Base-by-base conservation (phyloP, 78 protist genomes). In the Pelomyxa schiedti region DNA sequence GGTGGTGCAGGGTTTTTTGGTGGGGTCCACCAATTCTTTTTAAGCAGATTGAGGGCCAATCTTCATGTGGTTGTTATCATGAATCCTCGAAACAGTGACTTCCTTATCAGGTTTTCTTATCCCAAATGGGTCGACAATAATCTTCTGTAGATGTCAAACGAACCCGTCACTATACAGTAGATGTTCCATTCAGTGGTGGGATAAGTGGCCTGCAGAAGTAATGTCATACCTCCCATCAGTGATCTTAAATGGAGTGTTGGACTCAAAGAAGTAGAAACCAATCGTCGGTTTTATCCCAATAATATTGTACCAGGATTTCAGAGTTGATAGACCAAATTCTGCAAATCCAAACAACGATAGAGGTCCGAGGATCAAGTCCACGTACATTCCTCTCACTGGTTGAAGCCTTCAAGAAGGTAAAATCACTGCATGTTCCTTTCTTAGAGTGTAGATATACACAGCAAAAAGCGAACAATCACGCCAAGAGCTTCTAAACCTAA, bases 91-190 rank as follows among this genome's bases (percentile, higher is more conserved):
- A 63, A 83, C 53, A 32, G 65, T 4, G 22, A 8, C 37, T 92
- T 88, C 66, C 36, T 6, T 4, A 0, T n/a, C n/a, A n/a, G n/a
- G n/a, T n/a, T n/a, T n/a, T n/a, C n/a, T n/a, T n/a, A n/a, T n/a
- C n/a, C n/a, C n/a, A n/a, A n/a, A n/a, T n/a, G n/a, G n/a, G n/a
- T n/a, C n/a, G n/a, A n/a, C n/a, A n/a, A n/a, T n/a, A n/a, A n/a
- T n/a, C n/a, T n/a, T n/a, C n/a, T n/a, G 9, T 16, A 73, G 84
- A 29, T 84, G 89, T 58, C 83, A 79, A 72, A 39, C 72, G 66
- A 90, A 87, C 77, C 96, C 96, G 8, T 91, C 96, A 32, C 86
- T 92, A 28, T 84, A 32, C 87, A 85, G 88, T 8, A 36, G 72
- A n/a, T 77, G 88, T 69, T 4, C 39, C 26, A 73, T 90, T 39